Percentiles rank a stretch among this genome's conserved stretches.
These are phyloP conservation scores for Penicillium alfredii DNA, from an alignment of 495 filamentous ascomycete genomes.

Conservation along the genomic window DNA sequence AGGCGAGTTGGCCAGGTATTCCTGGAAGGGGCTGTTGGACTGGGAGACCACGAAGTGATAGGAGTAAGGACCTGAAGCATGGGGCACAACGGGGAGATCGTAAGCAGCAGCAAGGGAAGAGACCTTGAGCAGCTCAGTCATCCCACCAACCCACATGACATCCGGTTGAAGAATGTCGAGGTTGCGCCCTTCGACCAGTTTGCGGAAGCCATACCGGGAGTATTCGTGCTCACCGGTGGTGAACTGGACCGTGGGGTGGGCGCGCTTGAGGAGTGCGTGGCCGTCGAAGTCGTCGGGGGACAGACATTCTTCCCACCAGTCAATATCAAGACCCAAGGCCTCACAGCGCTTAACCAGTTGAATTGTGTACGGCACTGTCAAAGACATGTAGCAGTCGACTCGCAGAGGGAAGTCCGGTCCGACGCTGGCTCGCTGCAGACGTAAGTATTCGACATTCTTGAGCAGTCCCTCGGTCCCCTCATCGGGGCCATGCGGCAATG, in stretches of 20 bases:
- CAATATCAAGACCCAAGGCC: conserved; percentile 73
- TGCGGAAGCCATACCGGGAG: conserved; percentile 87
- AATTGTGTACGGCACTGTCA: conserved; percentile 88
- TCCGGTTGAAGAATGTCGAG: conserved; percentile 91
- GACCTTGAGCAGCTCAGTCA: conserved; percentile 88
- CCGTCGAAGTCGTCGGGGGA: conserved; percentile 87
- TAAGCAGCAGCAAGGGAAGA: conserved; percentile 85
- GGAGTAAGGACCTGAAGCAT: conserved; percentile 86
- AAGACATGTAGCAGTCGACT: conserved; percentile 95
- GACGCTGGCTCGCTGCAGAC: conserved; percentile 74
- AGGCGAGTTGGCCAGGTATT: conserved; percentile 86
- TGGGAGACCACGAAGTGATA: conserved; percentile 94
- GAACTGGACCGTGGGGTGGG: conserved; percentile 86
- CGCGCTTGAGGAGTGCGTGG: conserved; percentile 79
- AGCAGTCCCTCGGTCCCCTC: conserved; percentile 72
- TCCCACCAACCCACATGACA: conserved; percentile 91
- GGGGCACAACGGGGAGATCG: conserved; percentile 90
- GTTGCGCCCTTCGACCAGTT: conserved; percentile 85
- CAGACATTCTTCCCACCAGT: conserved; percentile 96
- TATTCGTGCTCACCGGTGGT: conserved; percentile 95
- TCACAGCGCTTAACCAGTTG: conserved; percentile 77
- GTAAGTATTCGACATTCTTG: conserved; percentile 85
- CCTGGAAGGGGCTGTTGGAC: conserved; percentile 86
- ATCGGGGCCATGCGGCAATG: conserved; percentile 80
- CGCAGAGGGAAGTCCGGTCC: conserved; percentile 88